phyloP scores from a whole-genome alignment of 768 basidiomycete genomes.

The Paxillus ammoniavirescens region DNA sequence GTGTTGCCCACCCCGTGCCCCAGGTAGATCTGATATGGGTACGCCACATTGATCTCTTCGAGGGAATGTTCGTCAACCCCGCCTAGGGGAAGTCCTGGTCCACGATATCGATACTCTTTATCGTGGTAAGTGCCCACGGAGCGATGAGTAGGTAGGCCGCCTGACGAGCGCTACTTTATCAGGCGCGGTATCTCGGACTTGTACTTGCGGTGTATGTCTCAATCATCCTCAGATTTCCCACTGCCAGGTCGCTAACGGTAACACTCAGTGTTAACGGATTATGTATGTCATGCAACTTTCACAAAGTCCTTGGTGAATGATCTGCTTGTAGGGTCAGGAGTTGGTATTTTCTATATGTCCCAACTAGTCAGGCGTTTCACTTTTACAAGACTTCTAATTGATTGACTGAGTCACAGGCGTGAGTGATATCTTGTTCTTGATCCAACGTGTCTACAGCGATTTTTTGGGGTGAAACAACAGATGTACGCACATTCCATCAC shows the following conservation, averaged over 20 bases:
- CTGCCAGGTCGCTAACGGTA: neutral
- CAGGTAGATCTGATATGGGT: slow-evolving; percentile 15
- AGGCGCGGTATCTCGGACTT: slow-evolving; percentile 11
- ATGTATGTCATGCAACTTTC: neutral
- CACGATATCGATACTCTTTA: slow-evolving; percentile 6
- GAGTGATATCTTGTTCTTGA: too few species aligned
- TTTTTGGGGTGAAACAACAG: too few species aligned
- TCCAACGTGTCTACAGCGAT: too few species aligned
- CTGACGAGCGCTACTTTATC: neutral
- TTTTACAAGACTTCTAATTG: too few species aligned
- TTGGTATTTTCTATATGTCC: too few species aligned
- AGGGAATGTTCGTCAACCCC: neutral
- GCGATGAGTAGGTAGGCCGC: neutral
- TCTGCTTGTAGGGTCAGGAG: too few species aligned
- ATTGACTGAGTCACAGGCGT: too few species aligned
- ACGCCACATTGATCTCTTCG: neutral
- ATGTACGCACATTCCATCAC: too few species aligned
- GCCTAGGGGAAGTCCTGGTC: slow-evolving; percentile 12
- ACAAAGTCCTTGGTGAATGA: neutral
- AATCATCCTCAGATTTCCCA: neutral
- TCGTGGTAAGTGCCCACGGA: slow-evolving; percentile 2
- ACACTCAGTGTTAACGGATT: neutral
- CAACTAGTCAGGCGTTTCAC: too few species aligned
- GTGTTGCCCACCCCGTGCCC: neutral
- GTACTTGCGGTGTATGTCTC: slow-evolving; percentile 3